Base-by-base conservation (phyloP, 2,329 filamentous ascomycete genomes). In the Trichoderma gracile region DNA sequence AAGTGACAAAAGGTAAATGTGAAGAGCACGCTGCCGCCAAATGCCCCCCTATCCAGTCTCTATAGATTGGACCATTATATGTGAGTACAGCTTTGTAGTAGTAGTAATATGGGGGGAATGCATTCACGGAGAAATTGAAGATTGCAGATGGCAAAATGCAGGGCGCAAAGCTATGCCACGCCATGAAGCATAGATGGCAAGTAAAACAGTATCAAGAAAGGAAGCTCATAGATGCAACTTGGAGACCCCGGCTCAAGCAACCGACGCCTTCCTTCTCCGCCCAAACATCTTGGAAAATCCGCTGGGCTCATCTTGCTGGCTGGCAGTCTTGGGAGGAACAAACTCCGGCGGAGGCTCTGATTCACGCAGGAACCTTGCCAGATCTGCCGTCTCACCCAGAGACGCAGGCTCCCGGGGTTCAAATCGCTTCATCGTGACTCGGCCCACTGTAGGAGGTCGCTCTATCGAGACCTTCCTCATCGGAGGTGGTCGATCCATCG, bases 301-400 rank as follows among this genome's bases (percentile, higher is more conserved):
- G 54, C 73, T 77, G 56, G 72, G 70, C n/a, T 78, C 75, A 55
- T 80, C 79, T 33, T 74, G 76, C 19, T 73, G 73, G 1, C 71
- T 58, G 7, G 71, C 70, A 19, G 62, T 27, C 8, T 70, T 70
- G 2, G 71, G 63, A 15, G 70, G 67, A 9, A 71, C 65, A 27
- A 73, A 68, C 25, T 75, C 70, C 15, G 81, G 80, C 1, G 88
- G 87, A 3, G 90, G 89, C 40, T 82, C 87, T 15, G 89, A 90
- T 70, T 86, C 86, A 60, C 83, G 85, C 38, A 95, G 77, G 73
- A 94, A 94, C 58, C 87, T 86, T 0, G 91, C 90, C 50, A 94
- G 76, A 57, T 92, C 90, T 19, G 84, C 83, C 2, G 89, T 92
- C 52, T 78, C 76, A n/a, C 77, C 90, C 49, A 74, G 75, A 7